Evolutionary conservation across 2,329 filamentous ascomycete species (phyloP).

Genomic region (Trichoderma lentiforme): DNA sequence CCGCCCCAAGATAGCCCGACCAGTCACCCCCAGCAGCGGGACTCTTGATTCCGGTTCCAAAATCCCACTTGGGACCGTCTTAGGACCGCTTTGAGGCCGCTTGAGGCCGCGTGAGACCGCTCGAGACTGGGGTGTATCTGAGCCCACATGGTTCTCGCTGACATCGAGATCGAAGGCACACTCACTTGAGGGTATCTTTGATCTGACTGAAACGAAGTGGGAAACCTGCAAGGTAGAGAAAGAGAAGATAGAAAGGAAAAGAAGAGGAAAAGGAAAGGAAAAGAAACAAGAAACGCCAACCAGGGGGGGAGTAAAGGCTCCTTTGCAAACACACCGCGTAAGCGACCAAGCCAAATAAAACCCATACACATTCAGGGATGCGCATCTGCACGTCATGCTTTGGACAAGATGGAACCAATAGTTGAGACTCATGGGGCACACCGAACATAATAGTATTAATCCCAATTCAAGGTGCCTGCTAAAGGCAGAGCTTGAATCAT

Average conservation of each 20-base stretch:
- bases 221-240: background rate
- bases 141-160: background rate
- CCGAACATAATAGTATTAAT: slow-evolving; percentile 13
- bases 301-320: background rate
- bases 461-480: slow-evolving; percentile 1
- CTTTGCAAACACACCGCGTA: background rate
- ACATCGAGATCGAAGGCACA: background rate
- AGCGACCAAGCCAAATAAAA: background rate
- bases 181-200: background rate
- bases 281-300: background rate
- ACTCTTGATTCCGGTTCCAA: background rate
- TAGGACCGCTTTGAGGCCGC: background rate
- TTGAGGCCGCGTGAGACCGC: background rate
- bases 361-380: background rate
- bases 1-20: background rate
- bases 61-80: background rate
- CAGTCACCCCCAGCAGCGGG: background rate
- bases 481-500: slow-evolving; percentile 5
- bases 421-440: background rate
- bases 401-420: background rate
- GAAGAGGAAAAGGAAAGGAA: background rate
- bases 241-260: background rate
- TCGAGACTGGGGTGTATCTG: background rate
- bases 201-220: background rate
- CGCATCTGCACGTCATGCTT: background rate